These are phyloP conservation scores for Fraxinus anomala DNA, from an alignment of 257 asterid species.

Conservation along the genomic window DNA sequence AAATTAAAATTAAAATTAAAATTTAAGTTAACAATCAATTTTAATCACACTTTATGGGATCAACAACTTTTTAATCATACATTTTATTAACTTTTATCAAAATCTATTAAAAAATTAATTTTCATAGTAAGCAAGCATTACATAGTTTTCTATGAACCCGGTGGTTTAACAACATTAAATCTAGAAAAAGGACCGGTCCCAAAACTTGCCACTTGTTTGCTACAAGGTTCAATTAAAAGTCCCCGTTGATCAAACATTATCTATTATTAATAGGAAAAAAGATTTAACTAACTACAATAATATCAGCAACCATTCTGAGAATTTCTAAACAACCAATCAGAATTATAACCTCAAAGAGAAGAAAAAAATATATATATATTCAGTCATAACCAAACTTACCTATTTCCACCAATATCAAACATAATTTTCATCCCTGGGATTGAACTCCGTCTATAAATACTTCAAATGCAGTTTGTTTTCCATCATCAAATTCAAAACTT, in stretches of 20 bases:
- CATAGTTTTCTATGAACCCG: not conserved
- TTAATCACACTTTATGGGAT: no score
- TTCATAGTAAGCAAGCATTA: no score
- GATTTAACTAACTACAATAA: not conserved
- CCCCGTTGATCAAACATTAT: not conserved
- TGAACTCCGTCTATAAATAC: slow-evolving; percentile 18
- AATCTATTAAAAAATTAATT: no score
- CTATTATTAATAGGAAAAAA: not conserved
- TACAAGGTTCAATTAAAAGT: not conserved
- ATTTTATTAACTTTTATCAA: no score
- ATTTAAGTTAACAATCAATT: no score
- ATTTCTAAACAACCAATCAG: slow-evolving; percentile 8
- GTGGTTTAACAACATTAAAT: not conserved
- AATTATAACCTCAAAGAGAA: slow-evolving; percentile 11
- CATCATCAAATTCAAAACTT: not conserved
- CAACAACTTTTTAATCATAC: no score
- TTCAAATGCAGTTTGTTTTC: slow-evolving; percentile 2
- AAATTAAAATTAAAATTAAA: no score
- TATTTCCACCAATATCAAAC: slow-evolving; percentile 21
- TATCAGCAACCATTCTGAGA: not conserved
- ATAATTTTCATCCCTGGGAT: slow-evolving; percentile 7
- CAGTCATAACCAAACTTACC: slow-evolving; percentile 28
- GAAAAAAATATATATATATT: not conserved
- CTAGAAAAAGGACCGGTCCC: not conserved
- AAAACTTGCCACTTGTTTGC: not conserved